Base-by-base conservation (phyloP, 2,329 filamentous ascomycete species). In the Venturia effusa region DNA sequence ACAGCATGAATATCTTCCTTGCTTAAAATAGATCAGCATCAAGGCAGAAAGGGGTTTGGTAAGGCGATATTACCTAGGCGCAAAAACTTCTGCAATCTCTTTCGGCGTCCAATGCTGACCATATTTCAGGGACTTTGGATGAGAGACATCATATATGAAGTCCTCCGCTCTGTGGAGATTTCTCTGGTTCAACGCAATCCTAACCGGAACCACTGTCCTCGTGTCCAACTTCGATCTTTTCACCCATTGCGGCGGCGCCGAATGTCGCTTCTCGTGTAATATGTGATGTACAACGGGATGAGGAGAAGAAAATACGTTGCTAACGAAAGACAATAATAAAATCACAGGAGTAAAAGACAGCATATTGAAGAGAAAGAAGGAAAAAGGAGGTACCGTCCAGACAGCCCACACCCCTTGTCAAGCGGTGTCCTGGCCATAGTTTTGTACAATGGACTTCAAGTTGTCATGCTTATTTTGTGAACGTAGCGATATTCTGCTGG, bases 211-310 rank as follows among this genome's bases (percentile, higher is more conserved):
- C 19, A 66, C 59, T 32, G 30, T 67, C 19, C 34, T 67, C n/a
- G 32, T 62, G 40, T 65, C 66, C 48, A 70, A 66, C 57, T 67
- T 64, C 37, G 67, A 66, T 32, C 67, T 66, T 45, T 67, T 68
- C 43, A 45, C 66, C 70, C 69, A 70, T 39, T 65, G 63, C 45
- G 67, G 48, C 11, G 68, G 66, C 22, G 65, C 39, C 15, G 62
- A 65, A 61, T 68, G 63, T n/a, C 70, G 64, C 62, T 72, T 71
- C 66, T 73, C 71, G 59, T 73, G 71, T 48, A 72, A 59, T 22
- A 71, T 68, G 65, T 71, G 68, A 57, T 63, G 64, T 22, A 43
- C 40, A 13, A 37, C 40, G 5, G 59, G 59, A 27, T 40, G 40
- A 27, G 59, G 37, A 37, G 40, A 40, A 40, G 32, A 57, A 57